Evolutionary conservation across 2,329 filamentous ascomycete genomes (phyloP).

Genomic region (Neofusicoccum parvum): DNA sequence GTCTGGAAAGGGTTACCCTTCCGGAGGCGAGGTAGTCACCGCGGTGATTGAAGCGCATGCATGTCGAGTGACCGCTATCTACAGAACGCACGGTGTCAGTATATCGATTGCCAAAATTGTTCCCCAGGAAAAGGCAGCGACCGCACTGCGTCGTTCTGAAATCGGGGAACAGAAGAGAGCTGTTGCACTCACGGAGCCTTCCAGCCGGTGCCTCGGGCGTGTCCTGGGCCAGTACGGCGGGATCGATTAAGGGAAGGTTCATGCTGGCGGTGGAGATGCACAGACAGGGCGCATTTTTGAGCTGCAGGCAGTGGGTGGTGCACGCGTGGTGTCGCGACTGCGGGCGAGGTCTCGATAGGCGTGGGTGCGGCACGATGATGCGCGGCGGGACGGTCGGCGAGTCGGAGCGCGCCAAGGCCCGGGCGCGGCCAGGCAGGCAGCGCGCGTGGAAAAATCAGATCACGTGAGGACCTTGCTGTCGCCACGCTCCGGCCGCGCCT

Average conservation of each 20-base stretch:
- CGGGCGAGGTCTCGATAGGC: conserved; percentile 3
- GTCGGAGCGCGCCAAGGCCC: not conserved
- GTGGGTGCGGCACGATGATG: not conserved
- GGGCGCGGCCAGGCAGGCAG: not conserved
- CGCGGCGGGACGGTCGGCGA: conserved; percentile 11
- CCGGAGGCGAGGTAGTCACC: conserved; percentile 95
- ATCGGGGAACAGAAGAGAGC: conserved; percentile 26
- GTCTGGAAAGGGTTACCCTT: conserved; percentile 58
- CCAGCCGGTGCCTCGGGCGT: conserved; percentile 89
- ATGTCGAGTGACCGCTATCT: conserved; percentile 66
- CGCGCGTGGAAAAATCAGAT: not conserved
- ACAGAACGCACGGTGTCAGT: conserved; percentile 22
- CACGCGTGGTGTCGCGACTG: not conserved
- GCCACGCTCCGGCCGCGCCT: not conserved
- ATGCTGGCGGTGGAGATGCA: conserved; percentile 44
- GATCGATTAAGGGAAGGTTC: conserved; percentile 73
- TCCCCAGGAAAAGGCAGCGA: conserved; percentile 51
- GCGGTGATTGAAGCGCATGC: conserved; percentile 84
- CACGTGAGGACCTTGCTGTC: not conserved
- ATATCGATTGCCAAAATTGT: conserved; percentile 20
- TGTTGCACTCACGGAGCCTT: conserved; percentile 67
- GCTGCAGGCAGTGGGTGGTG: not conserved
- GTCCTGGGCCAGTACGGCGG: conserved; percentile 73
- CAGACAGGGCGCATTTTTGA: not conserved
- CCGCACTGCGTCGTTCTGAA: conserved; percentile 52